Evolutionary conservation across 2,329 filamentous ascomycete species (phyloP).

Genomic region (Pestalotiopsis sp.): DNA sequence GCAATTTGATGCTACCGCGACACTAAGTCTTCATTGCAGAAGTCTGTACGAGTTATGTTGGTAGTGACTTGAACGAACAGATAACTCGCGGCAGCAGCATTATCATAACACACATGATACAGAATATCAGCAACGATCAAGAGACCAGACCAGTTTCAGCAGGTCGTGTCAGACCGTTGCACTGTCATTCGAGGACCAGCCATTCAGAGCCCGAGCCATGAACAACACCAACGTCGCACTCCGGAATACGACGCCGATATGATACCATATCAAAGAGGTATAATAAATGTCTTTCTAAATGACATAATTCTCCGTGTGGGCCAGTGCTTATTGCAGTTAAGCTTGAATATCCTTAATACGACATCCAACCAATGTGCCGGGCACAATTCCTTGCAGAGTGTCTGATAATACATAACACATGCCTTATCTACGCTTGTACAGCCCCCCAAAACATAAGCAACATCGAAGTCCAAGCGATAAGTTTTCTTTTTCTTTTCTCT

Average conservation of each 20-base stretch:
- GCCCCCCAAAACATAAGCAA: neutral
- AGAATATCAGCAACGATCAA: neutral
- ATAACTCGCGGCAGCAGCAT: neutral
- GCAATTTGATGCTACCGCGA: too few relatives aligned
- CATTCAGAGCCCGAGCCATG: neutral
- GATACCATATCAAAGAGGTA: slow-evolving; percentile 23
- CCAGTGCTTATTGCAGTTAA: neutral
- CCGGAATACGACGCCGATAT: slow-evolving; percentile 27
- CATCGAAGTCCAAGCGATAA: neutral
- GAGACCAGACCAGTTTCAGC: neutral
- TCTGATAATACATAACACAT: too few relatives aligned
- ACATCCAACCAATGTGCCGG: neutral
- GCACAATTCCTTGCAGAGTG: neutral
- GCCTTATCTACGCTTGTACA: neutral
- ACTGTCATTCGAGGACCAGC: neutral
- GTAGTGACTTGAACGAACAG: too few relatives aligned
- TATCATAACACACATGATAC: neutral
- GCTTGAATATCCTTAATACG: neutral
- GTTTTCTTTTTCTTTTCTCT: neutral
- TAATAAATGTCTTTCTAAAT: slow-evolving; percentile 24
- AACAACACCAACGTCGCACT: slow-evolving; percentile 12
- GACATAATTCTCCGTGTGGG: slow-evolving; percentile 15
- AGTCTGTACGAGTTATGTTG: too few relatives aligned
- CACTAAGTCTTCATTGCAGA: too few relatives aligned
- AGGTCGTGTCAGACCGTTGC: neutral